Evolutionary conservation across 495 filamentous ascomycete species (phyloP).

Genomic region (Trichodelitschia bisporula): DNA sequence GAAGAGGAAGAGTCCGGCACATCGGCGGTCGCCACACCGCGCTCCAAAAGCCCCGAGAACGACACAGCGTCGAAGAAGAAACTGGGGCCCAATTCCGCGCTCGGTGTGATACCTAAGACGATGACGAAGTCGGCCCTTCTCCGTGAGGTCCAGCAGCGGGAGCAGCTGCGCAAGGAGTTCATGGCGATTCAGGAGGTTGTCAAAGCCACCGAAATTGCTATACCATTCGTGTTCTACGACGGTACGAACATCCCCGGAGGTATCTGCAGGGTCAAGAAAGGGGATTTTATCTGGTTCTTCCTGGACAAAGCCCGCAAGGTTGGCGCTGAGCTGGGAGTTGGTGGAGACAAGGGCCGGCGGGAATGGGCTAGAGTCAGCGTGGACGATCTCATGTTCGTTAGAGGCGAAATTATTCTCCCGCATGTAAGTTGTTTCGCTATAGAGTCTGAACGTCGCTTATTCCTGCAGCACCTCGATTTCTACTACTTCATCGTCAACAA

Average conservation of each 20-base stretch:
- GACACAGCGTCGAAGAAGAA: constrained; percentile 20
- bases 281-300: constrained; percentile 75
- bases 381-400: constrained; percentile 89
- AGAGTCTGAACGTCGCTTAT: constrained; percentile 2
- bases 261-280: constrained; percentile 67
- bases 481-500: constrained; percentile 92
- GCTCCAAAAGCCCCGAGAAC: constrained; percentile 11
- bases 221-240: constrained; percentile 96
- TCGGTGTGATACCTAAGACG: constrained; percentile 46
- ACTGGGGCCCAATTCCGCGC: constrained; percentile 38
- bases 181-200: constrained; percentile 60
- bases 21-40: constrained; percentile 3
- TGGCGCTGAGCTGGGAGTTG: constrained; percentile 57
- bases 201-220: constrained; percentile 68
- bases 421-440: constrained; percentile 37
- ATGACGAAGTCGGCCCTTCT: constrained; percentile 69
- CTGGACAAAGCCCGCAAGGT: constrained; percentile 76
- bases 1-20: constrained; percentile 18
- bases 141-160: constrained; percentile 58
- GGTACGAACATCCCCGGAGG: constrained; percentile 86
- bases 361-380: constrained; percentile 89
- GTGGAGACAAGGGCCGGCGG: constrained; percentile 31
- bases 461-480: constrained; percentile 67
- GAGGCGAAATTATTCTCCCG: constrained; percentile 79
- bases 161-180: constrained; percentile 68